Evolutionary conservation across 768 basidiomycete genomes (phyloP).

Genomic region (Rhizopogon sp.): DNA sequence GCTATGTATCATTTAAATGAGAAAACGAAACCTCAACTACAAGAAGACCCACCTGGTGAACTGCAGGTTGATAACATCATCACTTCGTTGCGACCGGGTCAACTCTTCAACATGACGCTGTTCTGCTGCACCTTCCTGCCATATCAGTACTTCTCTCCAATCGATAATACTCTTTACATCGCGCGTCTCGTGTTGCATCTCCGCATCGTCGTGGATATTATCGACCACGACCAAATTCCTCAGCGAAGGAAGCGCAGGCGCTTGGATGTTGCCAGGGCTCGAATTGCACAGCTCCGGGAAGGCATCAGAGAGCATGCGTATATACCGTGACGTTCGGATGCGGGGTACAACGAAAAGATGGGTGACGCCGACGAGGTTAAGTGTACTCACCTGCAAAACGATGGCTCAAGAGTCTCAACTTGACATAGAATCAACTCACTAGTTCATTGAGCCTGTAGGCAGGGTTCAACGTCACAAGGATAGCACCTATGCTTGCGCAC

Average conservation of each 20-base stretch:
- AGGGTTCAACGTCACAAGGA: conserved; percentile 80
- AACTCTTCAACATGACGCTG: conserved; percentile 38
- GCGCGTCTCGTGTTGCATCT: conserved; percentile 34
- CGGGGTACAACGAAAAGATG: conserved; percentile 72
- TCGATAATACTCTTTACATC: conserved; percentile 52
- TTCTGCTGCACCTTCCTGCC: conserved; percentile 52
- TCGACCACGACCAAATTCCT: conserved; percentile 65
- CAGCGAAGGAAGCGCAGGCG: conserved; percentile 54
- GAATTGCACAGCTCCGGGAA: conserved; percentile 51
- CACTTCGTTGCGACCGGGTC: conserved; percentile 37
- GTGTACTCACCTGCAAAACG: conserved; percentile 44
- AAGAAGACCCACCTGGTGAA: conserved; percentile 63
- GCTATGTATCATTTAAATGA: conserved; percentile 29
- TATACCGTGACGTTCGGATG: conserved; percentile 60
- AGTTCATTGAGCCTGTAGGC: conserved; percentile 71
- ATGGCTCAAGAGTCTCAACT: background rate
- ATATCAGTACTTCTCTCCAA: conserved; percentile 69
- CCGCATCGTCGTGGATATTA: conserved; percentile 39
- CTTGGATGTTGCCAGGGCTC: conserved; percentile 51
- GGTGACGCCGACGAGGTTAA: conserved; percentile 60
- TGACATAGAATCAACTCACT: conserved; percentile 32
- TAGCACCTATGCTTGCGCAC: conserved; percentile 78
- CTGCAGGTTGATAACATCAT: conserved; percentile 79
- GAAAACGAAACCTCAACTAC: background rate
- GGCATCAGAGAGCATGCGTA: conserved; percentile 51